Percentiles rank a stretch among this genome's conserved stretches.
These are phyloP conservation scores for Suillus sp. DNA, from an alignment of 768 basidiomycete species.

Conservation along the genomic window DNA sequence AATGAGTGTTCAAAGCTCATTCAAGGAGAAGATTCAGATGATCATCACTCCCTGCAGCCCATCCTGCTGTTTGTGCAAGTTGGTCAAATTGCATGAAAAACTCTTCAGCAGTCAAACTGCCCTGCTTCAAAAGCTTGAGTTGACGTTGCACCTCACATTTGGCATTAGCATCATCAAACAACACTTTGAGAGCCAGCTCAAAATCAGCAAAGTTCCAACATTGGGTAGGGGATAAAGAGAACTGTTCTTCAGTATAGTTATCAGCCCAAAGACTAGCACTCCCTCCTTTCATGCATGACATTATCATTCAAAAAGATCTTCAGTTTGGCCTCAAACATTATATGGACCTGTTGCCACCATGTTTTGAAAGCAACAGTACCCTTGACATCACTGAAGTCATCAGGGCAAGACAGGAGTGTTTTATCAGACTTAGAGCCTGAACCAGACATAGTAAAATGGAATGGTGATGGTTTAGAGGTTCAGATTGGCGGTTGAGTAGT, in stretches of 20 bases:
- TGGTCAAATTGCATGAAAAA: neutral
- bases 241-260: neutral
- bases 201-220: neutral
- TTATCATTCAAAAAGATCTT: neutral
- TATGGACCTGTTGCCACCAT: neutral
- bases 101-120: neutral
- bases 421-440: neutral
- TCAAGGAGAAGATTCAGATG: neutral
- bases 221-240: neutral
- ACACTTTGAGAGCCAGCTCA: neutral
- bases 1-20: neutral
- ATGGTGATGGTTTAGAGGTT: neutral
- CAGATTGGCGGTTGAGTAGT: neutral
- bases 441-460: neutral
- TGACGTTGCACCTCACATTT: neutral
- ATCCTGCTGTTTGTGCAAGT: neutral
- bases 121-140: neutral
- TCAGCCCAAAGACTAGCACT: neutral
- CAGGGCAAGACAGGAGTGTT: neutral
- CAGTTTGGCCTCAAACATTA: neutral
- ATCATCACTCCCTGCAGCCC: neutral
- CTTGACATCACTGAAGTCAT: neutral
- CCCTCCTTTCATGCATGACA: neutral
- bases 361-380: neutral
- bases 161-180: neutral